phyloP scores from a whole-genome alignment of 331 rosid genomes.

The Rosa hybrid region DNA sequence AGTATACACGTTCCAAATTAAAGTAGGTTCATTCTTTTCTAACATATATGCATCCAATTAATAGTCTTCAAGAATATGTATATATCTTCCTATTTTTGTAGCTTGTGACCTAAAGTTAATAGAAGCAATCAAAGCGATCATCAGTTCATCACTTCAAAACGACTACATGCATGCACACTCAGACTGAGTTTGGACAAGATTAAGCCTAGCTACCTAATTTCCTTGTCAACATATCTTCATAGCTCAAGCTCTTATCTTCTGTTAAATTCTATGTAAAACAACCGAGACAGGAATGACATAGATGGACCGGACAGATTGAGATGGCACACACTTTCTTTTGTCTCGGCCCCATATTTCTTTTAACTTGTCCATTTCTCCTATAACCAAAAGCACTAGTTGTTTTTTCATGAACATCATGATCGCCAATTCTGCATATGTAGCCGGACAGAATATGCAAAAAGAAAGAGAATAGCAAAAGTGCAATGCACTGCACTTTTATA shows the following conservation, averaged over 20 bases:
- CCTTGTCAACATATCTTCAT: neutral
- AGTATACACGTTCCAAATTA: neutral
- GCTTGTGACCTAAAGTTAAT: neutral
- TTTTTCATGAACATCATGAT: neutral
- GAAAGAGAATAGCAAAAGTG: constrained; percentile 3
- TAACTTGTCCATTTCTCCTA: constrained; percentile 17
- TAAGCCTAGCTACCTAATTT: neutral
- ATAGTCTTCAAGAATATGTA: neutral
- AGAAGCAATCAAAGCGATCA: neutral
- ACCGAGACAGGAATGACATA: neutral
- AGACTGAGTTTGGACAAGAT: neutral
- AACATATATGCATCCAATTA: neutral
- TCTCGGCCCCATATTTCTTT: constrained; percentile 25
- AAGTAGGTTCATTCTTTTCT: neutral
- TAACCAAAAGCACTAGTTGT: neutral
- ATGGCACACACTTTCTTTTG: constrained; percentile 42
- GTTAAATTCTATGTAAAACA: neutral
- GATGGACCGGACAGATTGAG: constrained; percentile 30
- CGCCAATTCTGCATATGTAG: neutral
- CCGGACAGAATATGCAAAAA: neutral
- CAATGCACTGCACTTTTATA: constrained; percentile 10
- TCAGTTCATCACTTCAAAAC: neutral
- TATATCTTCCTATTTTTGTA: neutral
- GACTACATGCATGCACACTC: neutral
- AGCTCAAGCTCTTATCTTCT: neutral